Base-by-base conservation (phyloP, 169 alveolate genomes). In the Eimeria nieschulzi region DNA sequence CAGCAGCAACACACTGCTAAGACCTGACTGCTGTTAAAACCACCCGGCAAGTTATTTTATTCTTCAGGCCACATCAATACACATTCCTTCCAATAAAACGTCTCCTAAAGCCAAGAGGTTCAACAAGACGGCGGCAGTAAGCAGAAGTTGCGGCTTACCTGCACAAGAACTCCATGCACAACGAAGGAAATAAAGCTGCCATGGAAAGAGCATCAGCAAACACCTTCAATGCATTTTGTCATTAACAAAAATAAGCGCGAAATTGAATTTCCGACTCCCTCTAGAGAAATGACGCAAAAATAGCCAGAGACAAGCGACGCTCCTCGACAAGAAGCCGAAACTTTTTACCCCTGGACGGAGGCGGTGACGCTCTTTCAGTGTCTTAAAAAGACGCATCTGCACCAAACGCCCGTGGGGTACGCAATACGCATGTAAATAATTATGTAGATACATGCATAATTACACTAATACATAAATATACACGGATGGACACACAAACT, bases 251-350 rank as follows among this genome's bases (percentile, higher is more conserved):
- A 33, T 33, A 3, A 33, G 0, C 12, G 15, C 21, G 17, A 15
- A 23, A 78, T 78, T 17, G 33, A 17, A 8, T 80, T 55, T 80
- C 72, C 87, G 87, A 59, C 87, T 55, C 87, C 87, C 87, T 80
- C 87, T 80, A 80, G 87, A 80, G 87, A 59, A 80, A 51, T 59
- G 87, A 5, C 17, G 59, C 75, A 59, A 56, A 19, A 19, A 55
- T 33, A 73, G 46, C 7, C 7, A n/a, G 26, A 13, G 87, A 53
- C 71, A 8, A 26, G 26, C 87, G 21, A 71, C 87, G 39, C 73
- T 25, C 17, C 87, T 80, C 87, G 87, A 80, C 87, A 80, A 80
- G 75, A 80, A 26, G 87, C 87, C 87, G 73, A 12, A 8, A n/a
- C 59, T 21, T 12, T 80, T 12, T 12, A 80, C 71, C 87, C 87